Evolutionary conservation across 345 rosid species (phyloP).

Genomic region (Populus deltoides): DNA sequence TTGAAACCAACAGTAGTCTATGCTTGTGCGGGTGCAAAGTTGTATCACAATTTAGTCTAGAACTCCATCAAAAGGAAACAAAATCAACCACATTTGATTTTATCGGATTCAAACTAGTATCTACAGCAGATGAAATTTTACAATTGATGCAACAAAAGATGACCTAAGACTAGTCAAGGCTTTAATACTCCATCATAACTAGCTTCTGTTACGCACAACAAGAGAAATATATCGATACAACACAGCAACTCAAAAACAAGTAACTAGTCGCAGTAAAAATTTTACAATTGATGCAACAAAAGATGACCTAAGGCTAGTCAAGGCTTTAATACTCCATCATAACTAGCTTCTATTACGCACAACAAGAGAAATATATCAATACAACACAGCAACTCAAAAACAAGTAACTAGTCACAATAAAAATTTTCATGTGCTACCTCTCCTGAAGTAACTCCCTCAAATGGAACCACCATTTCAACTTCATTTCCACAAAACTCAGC

Average conservation of each 20-base stretch:
- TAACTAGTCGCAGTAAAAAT: not conserved
- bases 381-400: not conserved
- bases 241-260: not conserved
- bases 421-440: slow-evolving; percentile 49
- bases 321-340: slow-evolving; percentile 4
- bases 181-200: slow-evolving; percentile 1
- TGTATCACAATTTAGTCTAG: not conserved
- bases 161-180: not conserved
- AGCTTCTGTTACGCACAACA: not conserved
- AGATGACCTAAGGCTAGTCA: not conserved
- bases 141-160: not conserved
- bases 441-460: slow-evolving; percentile 68
- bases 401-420: not conserved
- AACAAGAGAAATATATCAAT: not conserved
- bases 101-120: not conserved
- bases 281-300: not conserved
- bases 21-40: not conserved
- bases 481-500: slow-evolving; percentile 80
- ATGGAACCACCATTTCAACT: slow-evolving; percentile 86
- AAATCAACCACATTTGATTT: not conserved
- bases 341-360: not conserved
- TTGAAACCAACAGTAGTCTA: slow-evolving; percentile 2
- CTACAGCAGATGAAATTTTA: not conserved
- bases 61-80: not conserved
- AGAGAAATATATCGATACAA: not conserved